Conservation (phyloP, 2,329 filamentous ascomycete genomes). For the Cadophora luteo-olivacea region DNA sequence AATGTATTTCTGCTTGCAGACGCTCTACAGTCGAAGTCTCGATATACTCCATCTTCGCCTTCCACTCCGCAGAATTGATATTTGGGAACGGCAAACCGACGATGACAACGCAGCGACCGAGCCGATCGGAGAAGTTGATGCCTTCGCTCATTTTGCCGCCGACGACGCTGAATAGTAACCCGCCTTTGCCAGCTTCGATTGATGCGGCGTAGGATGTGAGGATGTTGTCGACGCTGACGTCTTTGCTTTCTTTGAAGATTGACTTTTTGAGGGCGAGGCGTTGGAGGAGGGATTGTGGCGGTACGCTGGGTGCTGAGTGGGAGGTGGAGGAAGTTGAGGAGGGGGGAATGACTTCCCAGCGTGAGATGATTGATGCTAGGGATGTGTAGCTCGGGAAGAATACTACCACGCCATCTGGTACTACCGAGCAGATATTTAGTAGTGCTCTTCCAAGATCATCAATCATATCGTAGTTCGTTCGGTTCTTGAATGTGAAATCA, state of each 20-base stretch:
- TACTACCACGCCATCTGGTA: constrained; percentile 88
- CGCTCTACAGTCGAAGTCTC: constrained; percentile 62
- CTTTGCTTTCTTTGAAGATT: constrained; percentile 65
- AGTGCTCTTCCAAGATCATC: constrained; percentile 76
- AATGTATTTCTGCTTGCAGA: constrained; percentile 37
- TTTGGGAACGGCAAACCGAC: constrained; percentile 94
- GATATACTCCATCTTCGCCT: constrained; percentile 87
- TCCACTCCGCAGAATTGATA: constrained; percentile 88
- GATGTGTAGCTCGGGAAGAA: constrained; percentile 98
- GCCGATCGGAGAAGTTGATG: constrained; percentile 93
- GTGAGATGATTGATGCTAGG: constrained; percentile 72
- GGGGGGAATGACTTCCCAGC: constrained; percentile 60
- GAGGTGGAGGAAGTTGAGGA: background rate
- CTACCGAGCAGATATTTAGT: constrained; percentile 71
- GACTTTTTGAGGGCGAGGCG: constrained; percentile 64
- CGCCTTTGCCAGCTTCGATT: constrained; percentile 69
- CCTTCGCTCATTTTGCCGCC: constrained; percentile 96
- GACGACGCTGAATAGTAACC: constrained; percentile 86
- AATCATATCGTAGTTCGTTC: constrained; percentile 68
- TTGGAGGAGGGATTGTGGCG: constrained; percentile 60
- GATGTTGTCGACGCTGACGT: constrained; percentile 63
- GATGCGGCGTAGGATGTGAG: constrained; percentile 75
- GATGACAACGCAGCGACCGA: constrained; percentile 90
- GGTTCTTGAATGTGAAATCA: constrained; percentile 86
- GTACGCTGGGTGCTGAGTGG: background rate